Evolutionary conservation across 2,329 filamentous ascomycete species (phyloP).

Genomic region (Bipolaris gigantea): DNA sequence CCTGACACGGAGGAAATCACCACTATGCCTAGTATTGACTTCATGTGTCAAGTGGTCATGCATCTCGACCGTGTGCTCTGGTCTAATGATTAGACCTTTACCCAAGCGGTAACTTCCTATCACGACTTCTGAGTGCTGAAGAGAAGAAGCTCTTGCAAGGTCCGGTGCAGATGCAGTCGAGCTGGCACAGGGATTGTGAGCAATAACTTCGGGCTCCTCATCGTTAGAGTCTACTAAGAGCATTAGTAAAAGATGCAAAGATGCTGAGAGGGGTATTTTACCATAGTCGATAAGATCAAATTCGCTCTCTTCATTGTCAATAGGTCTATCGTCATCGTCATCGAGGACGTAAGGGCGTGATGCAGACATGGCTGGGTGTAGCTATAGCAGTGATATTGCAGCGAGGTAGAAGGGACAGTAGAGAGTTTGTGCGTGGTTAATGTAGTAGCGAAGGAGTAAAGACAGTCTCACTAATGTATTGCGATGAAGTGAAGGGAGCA

Average conservation of each 20-base stretch:
- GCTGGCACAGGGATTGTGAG: background rate
- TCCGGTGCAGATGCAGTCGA: background rate
- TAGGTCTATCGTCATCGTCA: background rate
- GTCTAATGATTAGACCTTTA: constrained; percentile 1
- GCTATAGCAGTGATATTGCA: no score
- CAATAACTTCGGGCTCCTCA: background rate
- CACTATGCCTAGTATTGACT: constrained; percentile 8
- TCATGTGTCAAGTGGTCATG: constrained; percentile 1
- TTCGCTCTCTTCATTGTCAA: background rate
- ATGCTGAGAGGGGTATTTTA: background rate
- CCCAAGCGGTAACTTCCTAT: background rate
- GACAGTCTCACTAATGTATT: background rate
- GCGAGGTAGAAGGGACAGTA: background rate
- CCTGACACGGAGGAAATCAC: constrained; percentile 28
- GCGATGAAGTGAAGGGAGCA: background rate
- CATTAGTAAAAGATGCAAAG: background rate
- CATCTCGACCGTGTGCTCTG: constrained; percentile 24
- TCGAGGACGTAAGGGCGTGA: background rate
- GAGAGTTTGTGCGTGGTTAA: no score
- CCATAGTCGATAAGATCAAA: constrained; percentile 1
- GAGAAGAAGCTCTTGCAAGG: background rate
- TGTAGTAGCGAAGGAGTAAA: background rate
- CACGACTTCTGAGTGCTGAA: background rate
- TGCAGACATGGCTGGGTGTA: background rate
- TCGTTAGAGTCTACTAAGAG: background rate